Base-by-base conservation (phyloP, 2,329 filamentous ascomycete species). In the Colletotrichum acutatum region DNA sequence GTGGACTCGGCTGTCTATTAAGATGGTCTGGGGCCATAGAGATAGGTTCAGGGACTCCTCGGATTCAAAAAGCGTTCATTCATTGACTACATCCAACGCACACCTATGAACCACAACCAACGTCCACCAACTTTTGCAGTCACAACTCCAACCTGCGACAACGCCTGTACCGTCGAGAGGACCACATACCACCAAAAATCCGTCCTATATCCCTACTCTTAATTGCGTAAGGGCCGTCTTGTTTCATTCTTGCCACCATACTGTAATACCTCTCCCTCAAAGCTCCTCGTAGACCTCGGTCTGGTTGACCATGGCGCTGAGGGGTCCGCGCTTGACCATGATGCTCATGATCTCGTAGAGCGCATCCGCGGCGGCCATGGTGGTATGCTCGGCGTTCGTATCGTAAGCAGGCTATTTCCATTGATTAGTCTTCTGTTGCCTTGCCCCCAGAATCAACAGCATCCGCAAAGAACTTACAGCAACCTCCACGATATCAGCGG, bases 341-440 rank as follows among this genome's bases (percentile, higher is more conserved):
- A 95, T 87, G 14, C 90, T 94, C 89, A 95, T 93, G 60, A 95
- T 90, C 82, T 96, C 93, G 78, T 93, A 95, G 24, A 95, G 82
- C 0, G 90, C 89, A 81, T 95, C 82, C 5, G 91, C 91, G 2
- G 91, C 91, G 1, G 91, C 91, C 91, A 93, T 93, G n/a, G 91
- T 93, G 1, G 91, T 93, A 75, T 90, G 85, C 82, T 93, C 91
- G 1, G 92, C 91, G 75, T 93, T 93, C 5, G 91, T 93, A 77
- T 93, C 91, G 76, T 93, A 93, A 0, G 91, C 91, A 5, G 91
- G 91, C 76, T 85, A 54, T 58, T 26, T 1, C 32, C 11, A 32
- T 5, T 1, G 19, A n/a, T 74, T 16, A 74, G 62, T 53, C 19
- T 8, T 28, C 14, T 19, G 24, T 6, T 22, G 14, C 1, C 11